phyloP scores from a whole-genome alignment of 768 basidiomycete species.

The Amanita inopinata region DNA sequence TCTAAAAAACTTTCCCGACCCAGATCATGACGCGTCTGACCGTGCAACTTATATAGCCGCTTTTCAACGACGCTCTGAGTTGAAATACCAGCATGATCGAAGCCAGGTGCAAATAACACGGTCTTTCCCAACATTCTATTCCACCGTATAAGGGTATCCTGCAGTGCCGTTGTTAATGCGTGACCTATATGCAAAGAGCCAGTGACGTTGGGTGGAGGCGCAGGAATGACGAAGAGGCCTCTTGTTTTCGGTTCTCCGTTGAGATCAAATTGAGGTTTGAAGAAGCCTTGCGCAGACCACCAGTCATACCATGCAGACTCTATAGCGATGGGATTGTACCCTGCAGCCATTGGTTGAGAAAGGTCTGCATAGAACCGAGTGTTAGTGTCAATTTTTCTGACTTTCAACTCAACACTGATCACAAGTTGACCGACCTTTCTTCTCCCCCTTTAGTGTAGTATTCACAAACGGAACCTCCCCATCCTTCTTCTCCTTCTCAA shows the following conservation, averaged over 20 bases:
- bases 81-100: conserved; percentile 97
- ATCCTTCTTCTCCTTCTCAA: conserved; percentile 62
- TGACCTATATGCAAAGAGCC: conserved; percentile 95
- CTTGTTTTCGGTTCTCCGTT: conserved; percentile 53
- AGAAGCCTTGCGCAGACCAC: conserved; percentile 90
- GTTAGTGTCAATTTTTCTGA: too few relatives aligned
- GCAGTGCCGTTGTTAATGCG: conserved; percentile 83
- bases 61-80: conserved; percentile 98
- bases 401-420: background rate
- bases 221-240: conserved; percentile 75
- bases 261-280: conserved; percentile 59
- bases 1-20: conserved; percentile 87
- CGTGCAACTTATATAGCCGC: conserved; percentile 73
- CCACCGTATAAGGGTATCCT: conserved; percentile 88
- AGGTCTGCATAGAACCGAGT: conserved; percentile 45
- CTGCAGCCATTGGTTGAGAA: conserved; percentile 77
- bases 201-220: conserved; percentile 95
- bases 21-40: conserved; percentile 85
- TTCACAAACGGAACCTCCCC: conserved; percentile 77
- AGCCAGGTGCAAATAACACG: conserved; percentile 85
- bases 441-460: conserved; percentile 81
- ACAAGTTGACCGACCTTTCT: conserved; percentile 61
- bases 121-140: conserved; percentile 95
- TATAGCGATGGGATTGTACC: conserved; percentile 91
- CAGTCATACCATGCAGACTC: conserved; percentile 98